These are phyloP conservation scores for Beauveria sp. DNA, from an alignment of 2,329 filamentous ascomycete species.

Conservation along the genomic window DNA sequence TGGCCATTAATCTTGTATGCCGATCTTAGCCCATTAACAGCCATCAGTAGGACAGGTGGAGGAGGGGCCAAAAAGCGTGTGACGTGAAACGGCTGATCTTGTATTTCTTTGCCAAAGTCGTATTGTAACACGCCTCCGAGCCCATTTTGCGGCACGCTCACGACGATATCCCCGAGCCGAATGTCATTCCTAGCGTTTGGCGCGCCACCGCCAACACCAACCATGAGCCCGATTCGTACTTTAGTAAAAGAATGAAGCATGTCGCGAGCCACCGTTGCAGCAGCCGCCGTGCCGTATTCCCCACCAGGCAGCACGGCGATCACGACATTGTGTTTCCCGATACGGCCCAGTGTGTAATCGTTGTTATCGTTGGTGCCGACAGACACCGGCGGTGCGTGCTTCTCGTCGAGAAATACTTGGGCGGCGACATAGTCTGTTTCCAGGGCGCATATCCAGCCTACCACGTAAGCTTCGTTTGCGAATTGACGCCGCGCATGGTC, in stretches of 20 bases:
- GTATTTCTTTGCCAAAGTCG: neutral
- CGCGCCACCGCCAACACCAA: conserved; percentile 27
- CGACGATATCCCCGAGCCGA: conserved; percentile 19
- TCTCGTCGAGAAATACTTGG: conserved; percentile 17
- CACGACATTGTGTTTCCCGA: conserved; percentile 28
- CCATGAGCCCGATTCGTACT: conserved; percentile 24
- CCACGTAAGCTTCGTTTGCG: neutral
- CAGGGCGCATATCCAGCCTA: conserved; percentile 39
- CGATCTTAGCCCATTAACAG: neutral
- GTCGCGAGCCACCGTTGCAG: conserved; percentile 20
- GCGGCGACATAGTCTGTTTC: conserved; percentile 30
- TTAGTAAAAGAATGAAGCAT: conserved; percentile 24
- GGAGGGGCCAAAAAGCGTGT: too few species aligned
- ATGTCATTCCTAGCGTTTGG: conserved; percentile 24
- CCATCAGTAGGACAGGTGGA: neutral
- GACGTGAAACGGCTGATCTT: neutral
- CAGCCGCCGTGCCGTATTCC: conserved; percentile 20
- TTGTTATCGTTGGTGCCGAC: neutral
- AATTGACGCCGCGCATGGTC: too few species aligned
- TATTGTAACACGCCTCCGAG: neutral
- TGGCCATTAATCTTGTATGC: too few species aligned
- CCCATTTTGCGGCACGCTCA: conserved; percentile 6
- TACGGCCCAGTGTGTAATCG: conserved; percentile 25
- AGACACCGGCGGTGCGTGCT: neutral
- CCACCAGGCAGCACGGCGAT: conserved; percentile 22